Conservation (phyloP, 495 filamentous ascomycete species). For the Neurospora discreta region DNA sequence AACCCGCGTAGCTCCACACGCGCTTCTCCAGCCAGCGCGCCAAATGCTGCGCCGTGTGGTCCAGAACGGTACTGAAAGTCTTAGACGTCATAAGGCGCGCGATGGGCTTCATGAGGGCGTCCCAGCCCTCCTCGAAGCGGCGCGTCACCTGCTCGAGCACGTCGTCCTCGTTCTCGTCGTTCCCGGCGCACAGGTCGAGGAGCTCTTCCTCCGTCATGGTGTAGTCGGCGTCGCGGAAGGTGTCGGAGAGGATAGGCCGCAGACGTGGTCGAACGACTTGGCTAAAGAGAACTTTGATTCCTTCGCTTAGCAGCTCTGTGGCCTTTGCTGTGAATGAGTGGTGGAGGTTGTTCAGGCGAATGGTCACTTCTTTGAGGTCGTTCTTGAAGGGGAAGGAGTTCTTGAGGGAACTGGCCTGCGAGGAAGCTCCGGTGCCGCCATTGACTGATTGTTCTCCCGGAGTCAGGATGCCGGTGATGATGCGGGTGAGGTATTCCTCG, state of each 20-base stretch:
- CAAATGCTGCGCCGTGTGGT: slow-evolving; percentile 61
- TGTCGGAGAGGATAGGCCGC: slow-evolving; percentile 72
- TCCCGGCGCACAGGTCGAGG: slow-evolving; percentile 32
- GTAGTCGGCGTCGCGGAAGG: slow-evolving; percentile 91
- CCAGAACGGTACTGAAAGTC: slow-evolving; percentile 58
- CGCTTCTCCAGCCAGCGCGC: slow-evolving; percentile 74
- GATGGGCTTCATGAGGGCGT: slow-evolving; percentile 69
- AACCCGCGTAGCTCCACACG: slow-evolving; percentile 66
- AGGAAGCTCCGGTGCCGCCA: slow-evolving; percentile 3
- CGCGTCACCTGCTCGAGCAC: slow-evolving; percentile 50
- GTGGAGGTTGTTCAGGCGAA: slow-evolving; percentile 57
- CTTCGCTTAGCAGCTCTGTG: slow-evolving; percentile 70
- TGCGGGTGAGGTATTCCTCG: slow-evolving; percentile 79
- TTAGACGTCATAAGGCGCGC: slow-evolving; percentile 70
- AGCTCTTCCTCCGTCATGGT: slow-evolving; percentile 39
- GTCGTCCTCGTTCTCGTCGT: slow-evolving; percentile 42
- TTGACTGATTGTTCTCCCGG: slow-evolving; percentile 19
- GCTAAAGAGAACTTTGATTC: slow-evolving; percentile 72
- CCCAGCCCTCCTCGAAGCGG: slow-evolving; percentile 73
- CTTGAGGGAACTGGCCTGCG: slow-evolving; percentile 32
- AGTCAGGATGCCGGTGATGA: slow-evolving; percentile 56
- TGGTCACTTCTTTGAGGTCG: slow-evolving; percentile 55
- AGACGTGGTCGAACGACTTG: slow-evolving; percentile 79
- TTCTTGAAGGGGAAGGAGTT: slow-evolving; percentile 68
- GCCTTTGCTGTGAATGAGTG: slow-evolving; percentile 63